These are phyloP conservation scores for Didymella pinodella DNA, from an alignment of 2,329 filamentous ascomycete genomes.

Conservation along the genomic window DNA sequence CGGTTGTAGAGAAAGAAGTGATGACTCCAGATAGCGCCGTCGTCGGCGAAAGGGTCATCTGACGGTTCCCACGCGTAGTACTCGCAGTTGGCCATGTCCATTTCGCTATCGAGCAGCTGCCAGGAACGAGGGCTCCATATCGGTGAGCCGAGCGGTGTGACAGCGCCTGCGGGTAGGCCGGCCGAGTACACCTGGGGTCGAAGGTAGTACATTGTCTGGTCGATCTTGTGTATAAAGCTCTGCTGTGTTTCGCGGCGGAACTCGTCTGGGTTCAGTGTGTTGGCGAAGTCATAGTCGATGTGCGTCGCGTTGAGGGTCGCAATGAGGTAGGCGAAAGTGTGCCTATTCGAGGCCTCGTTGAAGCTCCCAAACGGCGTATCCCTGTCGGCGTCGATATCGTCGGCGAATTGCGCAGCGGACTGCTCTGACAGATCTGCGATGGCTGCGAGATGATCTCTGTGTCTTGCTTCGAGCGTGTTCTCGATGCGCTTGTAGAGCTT, in stretches of 20 bases:
- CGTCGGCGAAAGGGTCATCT: conserved; percentile 90
- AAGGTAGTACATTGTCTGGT: conserved; percentile 84
- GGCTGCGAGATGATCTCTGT: conserved; percentile 85
- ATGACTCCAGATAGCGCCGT: conserved; percentile 91
- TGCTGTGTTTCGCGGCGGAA: conserved; percentile 86
- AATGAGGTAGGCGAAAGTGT: conserved; percentile 95
- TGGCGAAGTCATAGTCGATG: conserved; percentile 95
- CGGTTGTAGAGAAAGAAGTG: conserved; percentile 99
- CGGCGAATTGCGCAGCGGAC: conserved; percentile 73
- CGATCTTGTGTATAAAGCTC: conserved; percentile 84
- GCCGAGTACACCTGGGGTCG: conserved; percentile 65
- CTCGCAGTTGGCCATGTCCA: conserved; percentile 87
- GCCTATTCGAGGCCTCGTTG: conserved; percentile 84
- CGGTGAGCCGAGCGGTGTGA: conserved; percentile 60
- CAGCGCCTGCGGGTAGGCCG: conserved; percentile 55
- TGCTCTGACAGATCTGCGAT: conserved; percentile 88
- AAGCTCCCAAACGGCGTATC: conserved; percentile 92
- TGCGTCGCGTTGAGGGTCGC: conserved; percentile 96
- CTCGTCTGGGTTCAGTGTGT: conserved; percentile 85
- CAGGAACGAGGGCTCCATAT: conserved; percentile 92
- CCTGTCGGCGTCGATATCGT: conserved; percentile 75
- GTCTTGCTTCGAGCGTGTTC: conserved; percentile 86
- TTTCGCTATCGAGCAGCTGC: conserved; percentile 91
- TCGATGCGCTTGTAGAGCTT: conserved; percentile 97
- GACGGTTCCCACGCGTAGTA: conserved; percentile 90